Conservation (phyloP, 2,329 filamentous ascomycete genomes). For the Dactylonectria macrodidyma region DNA sequence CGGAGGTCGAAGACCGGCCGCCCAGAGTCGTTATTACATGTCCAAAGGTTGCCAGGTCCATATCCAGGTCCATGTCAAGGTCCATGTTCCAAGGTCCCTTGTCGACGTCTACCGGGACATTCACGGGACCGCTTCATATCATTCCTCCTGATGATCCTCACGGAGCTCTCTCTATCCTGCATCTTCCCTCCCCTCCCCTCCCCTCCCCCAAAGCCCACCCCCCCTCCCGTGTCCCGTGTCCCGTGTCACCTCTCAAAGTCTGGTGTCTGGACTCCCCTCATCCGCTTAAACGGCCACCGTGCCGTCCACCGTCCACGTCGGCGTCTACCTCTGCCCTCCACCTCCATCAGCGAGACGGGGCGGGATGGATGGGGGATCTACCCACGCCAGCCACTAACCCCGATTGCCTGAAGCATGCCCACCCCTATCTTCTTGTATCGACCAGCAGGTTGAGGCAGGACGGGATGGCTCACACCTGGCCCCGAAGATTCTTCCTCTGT, state of each 20-base stretch:
- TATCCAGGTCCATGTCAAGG: constrained; percentile 5
- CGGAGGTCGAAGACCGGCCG: constrained; percentile 47
- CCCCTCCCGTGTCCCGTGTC: background rate
- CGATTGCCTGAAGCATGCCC: constrained; percentile 16
- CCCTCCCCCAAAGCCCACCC: background rate
- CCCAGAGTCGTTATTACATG: constrained; percentile 20
- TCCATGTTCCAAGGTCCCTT: constrained; percentile 5
- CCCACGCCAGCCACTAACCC: constrained; percentile 9
- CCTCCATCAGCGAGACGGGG: background rate
- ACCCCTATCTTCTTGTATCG: constrained; percentile 23
- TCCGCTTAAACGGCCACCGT: background rate
- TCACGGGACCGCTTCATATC: background rate
- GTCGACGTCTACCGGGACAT: too few species aligned
- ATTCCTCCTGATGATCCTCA: background rate
- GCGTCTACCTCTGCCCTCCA: background rate
- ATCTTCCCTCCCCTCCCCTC: background rate
- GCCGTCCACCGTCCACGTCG: constrained; percentile 10
- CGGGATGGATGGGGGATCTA: constrained; percentile 19
- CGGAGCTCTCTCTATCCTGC: constrained; percentile 12
- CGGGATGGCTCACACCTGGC: constrained; percentile 33
- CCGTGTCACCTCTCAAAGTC: background rate
- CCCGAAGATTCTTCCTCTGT: constrained; percentile 29
- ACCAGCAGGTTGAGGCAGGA: constrained; percentile 11
- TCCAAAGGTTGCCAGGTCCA: background rate
- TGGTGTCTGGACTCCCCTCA: constrained; percentile 4